A percentile compares a stretch with the other conserved stretches of the same genome.
Conservation (phyloP, 2,329 filamentous ascomycete species). For the Mariannaea elegans region DNA sequence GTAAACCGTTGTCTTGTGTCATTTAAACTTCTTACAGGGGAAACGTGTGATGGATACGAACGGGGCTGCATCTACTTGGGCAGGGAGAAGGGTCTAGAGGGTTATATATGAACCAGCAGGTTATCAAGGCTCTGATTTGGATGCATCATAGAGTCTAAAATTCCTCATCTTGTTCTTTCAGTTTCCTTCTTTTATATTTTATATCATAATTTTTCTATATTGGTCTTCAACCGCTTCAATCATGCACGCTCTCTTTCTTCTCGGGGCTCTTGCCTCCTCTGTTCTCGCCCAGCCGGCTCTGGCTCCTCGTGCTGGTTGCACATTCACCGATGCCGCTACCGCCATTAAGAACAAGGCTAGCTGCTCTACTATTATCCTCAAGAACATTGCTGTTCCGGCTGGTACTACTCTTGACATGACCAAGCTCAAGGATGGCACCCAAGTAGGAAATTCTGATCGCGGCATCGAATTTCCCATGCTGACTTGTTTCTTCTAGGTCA, state of each 20-base stretch:
- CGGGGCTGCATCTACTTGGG: no score
- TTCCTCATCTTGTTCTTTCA: background rate
- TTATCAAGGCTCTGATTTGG: background rate
- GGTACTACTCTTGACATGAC: slow-evolving; percentile 68
- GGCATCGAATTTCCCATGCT: no score
- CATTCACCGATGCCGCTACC: slow-evolving; percentile 60
- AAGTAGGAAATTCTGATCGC: slow-evolving; percentile 42
- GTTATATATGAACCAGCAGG: background rate
- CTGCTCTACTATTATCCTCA: slow-evolving; percentile 64
- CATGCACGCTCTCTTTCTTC: slow-evolving; percentile 34
- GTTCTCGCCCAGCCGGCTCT: slow-evolving; percentile 35
- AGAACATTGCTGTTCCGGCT: slow-evolving; percentile 63
- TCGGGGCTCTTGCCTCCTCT: slow-evolving; percentile 41
- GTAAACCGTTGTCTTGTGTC: slow-evolving; percentile 18
- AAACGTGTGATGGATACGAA: background rate
- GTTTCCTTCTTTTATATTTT: background rate
- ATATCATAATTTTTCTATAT: background rate
- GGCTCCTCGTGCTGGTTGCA: slow-evolving; percentile 52
- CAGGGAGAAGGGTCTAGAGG: no score
- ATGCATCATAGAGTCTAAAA: background rate
- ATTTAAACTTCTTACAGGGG: background rate
- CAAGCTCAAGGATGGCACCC: slow-evolving; percentile 57
- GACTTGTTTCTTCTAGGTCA: slow-evolving; percentile 46
- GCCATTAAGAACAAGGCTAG: slow-evolving; percentile 58
- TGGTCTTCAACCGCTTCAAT: background rate